Percentiles rank a stretch among this genome's conserved stretches.
These are phyloP conservation scores for Verticillium alfalfae DNA, from an alignment of 2,329 filamentous ascomycete genomes.

Conservation along the genomic window DNA sequence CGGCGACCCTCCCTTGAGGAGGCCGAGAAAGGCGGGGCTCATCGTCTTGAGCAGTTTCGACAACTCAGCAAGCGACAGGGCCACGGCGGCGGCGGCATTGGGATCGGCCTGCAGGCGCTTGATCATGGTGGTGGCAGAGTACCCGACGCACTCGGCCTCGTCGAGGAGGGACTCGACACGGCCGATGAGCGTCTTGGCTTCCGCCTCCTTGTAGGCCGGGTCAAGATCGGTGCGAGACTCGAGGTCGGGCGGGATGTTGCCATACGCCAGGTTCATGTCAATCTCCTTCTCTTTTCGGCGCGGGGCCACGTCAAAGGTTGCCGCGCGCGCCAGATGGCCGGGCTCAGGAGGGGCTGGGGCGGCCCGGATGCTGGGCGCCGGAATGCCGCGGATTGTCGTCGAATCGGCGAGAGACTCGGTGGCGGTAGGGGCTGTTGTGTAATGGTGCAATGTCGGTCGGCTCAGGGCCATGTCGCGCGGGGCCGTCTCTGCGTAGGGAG, in stretches of 20 bases:
- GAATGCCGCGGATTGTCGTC: neutral
- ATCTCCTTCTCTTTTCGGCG: conserved; percentile 47
- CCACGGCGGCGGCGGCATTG: conserved; percentile 88
- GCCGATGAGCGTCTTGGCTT: conserved; percentile 55
- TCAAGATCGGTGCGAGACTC: conserved; percentile 41
- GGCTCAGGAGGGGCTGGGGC: conserved; percentile 7
- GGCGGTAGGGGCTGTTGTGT: conserved; percentile 18
- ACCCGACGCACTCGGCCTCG: conserved; percentile 83
- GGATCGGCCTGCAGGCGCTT: conserved; percentile 63
- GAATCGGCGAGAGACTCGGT: conserved; percentile 8
- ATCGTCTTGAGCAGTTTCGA: conserved; percentile 77
- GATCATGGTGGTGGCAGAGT: conserved; percentile 79
- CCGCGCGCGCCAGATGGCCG: neutral
- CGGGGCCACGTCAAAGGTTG: conserved; percentile 11
- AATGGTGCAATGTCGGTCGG: conserved; percentile 10
- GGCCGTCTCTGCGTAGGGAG: conserved; percentile 37
- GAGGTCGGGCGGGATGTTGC: conserved; percentile 70
- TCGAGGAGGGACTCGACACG: conserved; percentile 74
- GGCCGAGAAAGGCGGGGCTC: conserved; percentile 70
- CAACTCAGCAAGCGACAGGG: conserved; percentile 86
- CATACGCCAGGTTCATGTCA: conserved; percentile 91
- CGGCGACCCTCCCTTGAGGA: conserved; percentile 76
- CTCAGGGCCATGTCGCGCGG: conserved; percentile 34
- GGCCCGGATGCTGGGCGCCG: conserved; percentile 5
- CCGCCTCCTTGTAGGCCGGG: conserved; percentile 40